phyloP scores from a whole-genome alignment of 1,284 basidiomycete species.

The Athelia sp. region DNA sequence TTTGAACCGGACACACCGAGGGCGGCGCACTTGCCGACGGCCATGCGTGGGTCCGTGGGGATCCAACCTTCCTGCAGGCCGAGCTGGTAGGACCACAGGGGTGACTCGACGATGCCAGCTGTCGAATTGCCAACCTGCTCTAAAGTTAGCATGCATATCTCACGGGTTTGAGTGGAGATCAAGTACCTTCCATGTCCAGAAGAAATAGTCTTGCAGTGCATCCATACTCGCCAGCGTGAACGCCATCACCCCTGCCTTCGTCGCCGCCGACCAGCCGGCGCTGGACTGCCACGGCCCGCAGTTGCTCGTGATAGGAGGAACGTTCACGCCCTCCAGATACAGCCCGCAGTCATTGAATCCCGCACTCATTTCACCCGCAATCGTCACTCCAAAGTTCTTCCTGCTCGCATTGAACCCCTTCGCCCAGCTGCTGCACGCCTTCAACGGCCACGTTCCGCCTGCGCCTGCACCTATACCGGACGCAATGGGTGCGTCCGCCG shows the following conservation, averaged over 20 bases:
- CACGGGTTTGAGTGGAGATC: neutral
- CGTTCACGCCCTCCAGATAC: conserved; percentile 51
- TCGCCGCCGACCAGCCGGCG: conserved; percentile 45
- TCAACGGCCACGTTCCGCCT: conserved; percentile 50
- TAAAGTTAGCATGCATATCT: neutral
- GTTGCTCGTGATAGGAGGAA: conserved; percentile 33
- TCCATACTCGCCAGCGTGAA: conserved; percentile 51
- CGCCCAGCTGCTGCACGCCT: conserved; percentile 55
- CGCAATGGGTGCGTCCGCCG: conserved; percentile 32
- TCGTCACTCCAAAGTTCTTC: conserved; percentile 52
- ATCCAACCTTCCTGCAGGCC: conserved; percentile 80
- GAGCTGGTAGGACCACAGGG: conserved; percentile 80
- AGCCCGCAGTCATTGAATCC: conserved; percentile 57
- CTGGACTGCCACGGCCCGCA: conserved; percentile 53
- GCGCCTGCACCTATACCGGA: conserved; percentile 22
- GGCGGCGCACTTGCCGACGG: conserved; percentile 60
- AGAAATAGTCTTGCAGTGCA: conserved; percentile 36
- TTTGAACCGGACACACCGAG: conserved; percentile 42
- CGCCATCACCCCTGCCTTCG: conserved; percentile 46
- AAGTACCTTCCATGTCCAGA: conserved; percentile 35
- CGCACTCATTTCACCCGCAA: conserved; percentile 62
- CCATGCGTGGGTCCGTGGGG: conserved; percentile 69
- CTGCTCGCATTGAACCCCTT: conserved; percentile 36
- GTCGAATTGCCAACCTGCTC: conserved; percentile 67
- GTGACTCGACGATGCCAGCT: conserved; percentile 55